Percentiles rank a stretch among this genome's conserved stretches.
These are phyloP conservation scores for Xylariales sp. DNA, from an alignment of 2,329 filamentous ascomycete genomes.

Conservation along the genomic window DNA sequence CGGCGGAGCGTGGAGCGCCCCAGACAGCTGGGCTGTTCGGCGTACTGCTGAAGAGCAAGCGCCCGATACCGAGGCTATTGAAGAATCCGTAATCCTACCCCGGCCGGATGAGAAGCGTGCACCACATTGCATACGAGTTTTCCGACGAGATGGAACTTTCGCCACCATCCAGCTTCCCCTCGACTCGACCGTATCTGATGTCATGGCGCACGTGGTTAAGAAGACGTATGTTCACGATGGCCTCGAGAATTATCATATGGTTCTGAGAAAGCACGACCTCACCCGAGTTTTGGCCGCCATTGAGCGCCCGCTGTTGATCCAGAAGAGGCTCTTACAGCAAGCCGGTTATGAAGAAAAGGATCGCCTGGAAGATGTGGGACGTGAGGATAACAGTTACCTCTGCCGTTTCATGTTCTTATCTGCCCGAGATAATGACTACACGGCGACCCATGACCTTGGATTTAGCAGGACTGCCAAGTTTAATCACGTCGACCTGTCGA, in stretches of 20 bases:
- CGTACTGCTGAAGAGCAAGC: constrained; percentile 63
- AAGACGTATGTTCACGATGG: constrained; percentile 92
- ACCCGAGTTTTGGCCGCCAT: constrained; percentile 72
- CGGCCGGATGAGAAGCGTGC: constrained; percentile 69
- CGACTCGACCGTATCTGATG: constrained; percentile 79
- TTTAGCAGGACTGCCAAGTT: constrained; percentile 83
- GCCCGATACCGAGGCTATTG: constrained; percentile 53
- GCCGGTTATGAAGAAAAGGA: constrained; percentile 86
- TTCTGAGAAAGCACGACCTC: constrained; percentile 88
- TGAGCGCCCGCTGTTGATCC: constrained; percentile 84
- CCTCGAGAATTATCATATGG: constrained; percentile 90
- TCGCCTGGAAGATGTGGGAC: constrained; percentile 84
- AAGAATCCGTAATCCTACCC: constrained; percentile 63
- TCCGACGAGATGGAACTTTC: constrained; percentile 90
- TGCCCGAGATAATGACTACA: constrained; percentile 78
- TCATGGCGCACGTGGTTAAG: constrained; percentile 86
- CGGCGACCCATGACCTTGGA: constrained; percentile 72
- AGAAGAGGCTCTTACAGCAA: constrained; percentile 86
- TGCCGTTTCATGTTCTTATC: constrained; percentile 95
- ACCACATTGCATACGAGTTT: constrained; percentile 90
- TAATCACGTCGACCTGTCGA: constrained; percentile 88
- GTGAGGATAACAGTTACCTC: constrained; percentile 96
- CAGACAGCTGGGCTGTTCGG: constrained; percentile 94
- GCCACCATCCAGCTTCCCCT: constrained; percentile 82
- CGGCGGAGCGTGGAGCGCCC: constrained; percentile 77